phyloP scores from a whole-genome alignment of 208 protist species.

The Lotmaria passim region DNA sequence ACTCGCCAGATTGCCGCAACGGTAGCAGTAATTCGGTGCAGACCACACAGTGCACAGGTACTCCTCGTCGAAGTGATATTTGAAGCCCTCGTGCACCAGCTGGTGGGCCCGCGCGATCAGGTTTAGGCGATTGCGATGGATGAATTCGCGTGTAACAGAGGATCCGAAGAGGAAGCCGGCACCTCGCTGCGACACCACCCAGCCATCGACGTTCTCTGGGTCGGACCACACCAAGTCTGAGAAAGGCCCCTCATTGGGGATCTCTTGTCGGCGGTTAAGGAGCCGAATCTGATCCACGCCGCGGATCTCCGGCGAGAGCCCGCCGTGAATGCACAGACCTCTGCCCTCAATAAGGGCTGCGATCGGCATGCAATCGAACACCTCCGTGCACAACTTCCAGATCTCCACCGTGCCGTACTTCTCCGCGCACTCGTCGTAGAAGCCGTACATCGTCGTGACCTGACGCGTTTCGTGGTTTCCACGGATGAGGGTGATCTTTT shows the following conservation, averaged over 20 bases:
- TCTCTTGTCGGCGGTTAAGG: conserved; percentile 84
- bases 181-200: conserved; percentile 81
- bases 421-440: conserved; percentile 90
- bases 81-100: conserved; percentile 91
- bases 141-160: conserved; percentile 79
- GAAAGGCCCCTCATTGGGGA: conserved; percentile 87
- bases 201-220: conserved; percentile 85
- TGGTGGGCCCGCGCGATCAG: conserved; percentile 92
- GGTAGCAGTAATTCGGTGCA: conserved; percentile 98
- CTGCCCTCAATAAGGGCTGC: conserved; percentile 96
- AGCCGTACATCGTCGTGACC: conserved; percentile 91
- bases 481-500: conserved; percentile 87
- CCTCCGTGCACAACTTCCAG: conserved; percentile 98
- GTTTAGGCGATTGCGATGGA: conserved; percentile 82
- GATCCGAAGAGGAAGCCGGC: conserved; percentile 89
- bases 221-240: conserved; percentile 92
- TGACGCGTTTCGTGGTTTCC: conserved; percentile 92
- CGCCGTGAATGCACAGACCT: conserved; percentile 98
- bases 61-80: conserved; percentile 90
- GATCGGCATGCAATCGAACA: conserved; percentile 99
- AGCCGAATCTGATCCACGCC: conserved; percentile 85
- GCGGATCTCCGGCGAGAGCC: conserved; percentile 96
- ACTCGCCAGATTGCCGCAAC: conserved; percentile 95
- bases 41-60: conserved; percentile 96
- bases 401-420: conserved; percentile 94